Base-by-base conservation (phyloP, 192 early-diverging fungal species). In the Paraglomus brasilianum region DNA sequence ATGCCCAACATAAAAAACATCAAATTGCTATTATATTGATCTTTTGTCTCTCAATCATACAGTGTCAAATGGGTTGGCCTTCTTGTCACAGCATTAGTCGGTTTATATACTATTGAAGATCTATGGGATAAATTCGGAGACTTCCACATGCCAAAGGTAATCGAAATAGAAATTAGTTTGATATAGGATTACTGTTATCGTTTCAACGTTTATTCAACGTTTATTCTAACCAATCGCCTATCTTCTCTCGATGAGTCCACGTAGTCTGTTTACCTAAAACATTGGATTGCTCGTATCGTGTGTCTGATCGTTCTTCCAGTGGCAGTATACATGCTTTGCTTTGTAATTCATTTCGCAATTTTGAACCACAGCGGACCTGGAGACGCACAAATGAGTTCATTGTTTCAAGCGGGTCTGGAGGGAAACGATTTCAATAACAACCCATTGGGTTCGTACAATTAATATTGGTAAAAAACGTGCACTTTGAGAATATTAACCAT, bases 31-130 rank as follows among this genome's bases (percentile, higher is more conserved):
- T 42, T 52, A 13, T 38, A 46, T 61, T 17, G 14, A 52, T 46
- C 49, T 51, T 15, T 14, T 66, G 51, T 66, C 8, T 76, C 44
- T 69, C 68, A 30, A 30, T 30, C 30, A 3, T 30, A 30, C 7
- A 91, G 89, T 78, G 86, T 95, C 38, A 99, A 99, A 78, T 99
- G 96, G 97, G 93, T 99, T 39, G 97, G 97, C 0, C 74, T 97
- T 21, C 93, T 99, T 78, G 86, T 87, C 38, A 89, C 95, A 10
- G 95, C 92, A 5, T 75, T 96, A 8, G 92, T 97, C 62, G 96
- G 95, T 5, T 52, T 97, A 47, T 91, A 93, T 73, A 98, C 97
- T 0, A 74, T 97, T n/a, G 87, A 93, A 58, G 94, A 97, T 61
- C 83, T 98, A 6, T 98, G 95, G 87, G 88, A 93, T 42, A 80